These are phyloP conservation scores for Ceriops tagal DNA, from an alignment of 345 rosid genomes.

Conservation along the genomic window DNA sequence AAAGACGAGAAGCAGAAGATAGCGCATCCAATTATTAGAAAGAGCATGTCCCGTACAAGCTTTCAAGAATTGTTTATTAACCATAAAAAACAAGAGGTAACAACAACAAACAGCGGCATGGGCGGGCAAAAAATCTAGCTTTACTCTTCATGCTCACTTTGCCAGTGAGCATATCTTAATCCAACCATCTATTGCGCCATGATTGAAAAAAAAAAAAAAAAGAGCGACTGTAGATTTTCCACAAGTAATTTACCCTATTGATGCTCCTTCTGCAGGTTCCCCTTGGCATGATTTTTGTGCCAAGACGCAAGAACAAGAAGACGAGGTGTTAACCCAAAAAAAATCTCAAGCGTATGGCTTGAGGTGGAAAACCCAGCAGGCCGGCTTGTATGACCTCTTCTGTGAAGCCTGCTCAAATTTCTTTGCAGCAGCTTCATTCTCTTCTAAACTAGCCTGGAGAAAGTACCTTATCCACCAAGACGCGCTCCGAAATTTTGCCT, in stretches of 20 bases:
- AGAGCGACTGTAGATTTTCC: not conserved
- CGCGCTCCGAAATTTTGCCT: slow-evolving; percentile 86
- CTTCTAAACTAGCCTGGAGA: slow-evolving; percentile 54
- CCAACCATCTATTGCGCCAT: not conserved
- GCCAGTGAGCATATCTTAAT: not conserved
- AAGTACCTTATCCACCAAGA: slow-evolving; percentile 89
- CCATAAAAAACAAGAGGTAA: not conserved
- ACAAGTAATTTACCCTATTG: not conserved
- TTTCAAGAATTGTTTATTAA: no score
- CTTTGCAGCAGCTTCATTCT: slow-evolving; percentile 59
- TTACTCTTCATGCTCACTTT: not conserved
- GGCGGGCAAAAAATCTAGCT: not conserved
- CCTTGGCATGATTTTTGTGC: not conserved
- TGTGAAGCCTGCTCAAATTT: slow-evolving; percentile 70
- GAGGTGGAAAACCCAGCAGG: slow-evolving; percentile 87
- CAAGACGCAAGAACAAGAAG: not conserved
- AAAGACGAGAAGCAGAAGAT: no score
- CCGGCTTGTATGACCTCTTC: slow-evolving; percentile 59
- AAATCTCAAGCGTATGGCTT: slow-evolving; percentile 47
- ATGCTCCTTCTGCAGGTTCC: not conserved
- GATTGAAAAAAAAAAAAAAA: not conserved
- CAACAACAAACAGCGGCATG: not conserved
- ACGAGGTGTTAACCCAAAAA: not conserved
- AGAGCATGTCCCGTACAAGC: no score
- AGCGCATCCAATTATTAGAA: no score